Percentiles rank a stretch among this genome's conserved stretches.
Conservation (phyloP, 176 grass and related monocot genomes). For the Musa beccarii region DNA sequence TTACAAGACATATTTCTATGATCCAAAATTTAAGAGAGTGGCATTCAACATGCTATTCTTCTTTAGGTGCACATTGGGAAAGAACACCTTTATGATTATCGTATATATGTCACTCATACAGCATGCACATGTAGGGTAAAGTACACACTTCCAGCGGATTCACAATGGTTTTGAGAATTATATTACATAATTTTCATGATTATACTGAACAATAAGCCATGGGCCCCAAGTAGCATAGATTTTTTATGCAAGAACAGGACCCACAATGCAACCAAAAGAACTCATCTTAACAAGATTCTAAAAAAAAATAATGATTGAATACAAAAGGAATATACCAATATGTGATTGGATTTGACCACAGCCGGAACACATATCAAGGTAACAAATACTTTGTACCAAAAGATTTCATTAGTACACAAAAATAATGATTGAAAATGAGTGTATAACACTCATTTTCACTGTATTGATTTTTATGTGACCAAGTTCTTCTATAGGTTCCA, state of each 20-base stretch:
- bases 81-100: background rate
- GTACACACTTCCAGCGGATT: background rate
- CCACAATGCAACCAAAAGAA: background rate
- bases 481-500: too few relatives aligned
- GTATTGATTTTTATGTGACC: too few relatives aligned
- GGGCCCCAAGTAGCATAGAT: background rate
- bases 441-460: too few relatives aligned
- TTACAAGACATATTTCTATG: background rate
- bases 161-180: background rate
- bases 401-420: too few relatives aligned
- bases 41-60: background rate
- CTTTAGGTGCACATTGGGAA: background rate
- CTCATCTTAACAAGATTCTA: background rate
- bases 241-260: background rate
- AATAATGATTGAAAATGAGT: too few relatives aligned
- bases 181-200: background rate
- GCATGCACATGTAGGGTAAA: background rate
- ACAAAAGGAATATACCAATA: background rate
- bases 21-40: too few relatives aligned
- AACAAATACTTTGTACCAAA: too few relatives aligned
- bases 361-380: background rate
- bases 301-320: background rate
- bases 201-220: background rate
- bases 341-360: background rate
- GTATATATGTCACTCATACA: background rate